A percentile compares a stretch with the other conserved stretches of the same genome.
phyloP scores from a whole-genome alignment of 495 filamentous ascomycete species.

The Neurospora discreta region DNA sequence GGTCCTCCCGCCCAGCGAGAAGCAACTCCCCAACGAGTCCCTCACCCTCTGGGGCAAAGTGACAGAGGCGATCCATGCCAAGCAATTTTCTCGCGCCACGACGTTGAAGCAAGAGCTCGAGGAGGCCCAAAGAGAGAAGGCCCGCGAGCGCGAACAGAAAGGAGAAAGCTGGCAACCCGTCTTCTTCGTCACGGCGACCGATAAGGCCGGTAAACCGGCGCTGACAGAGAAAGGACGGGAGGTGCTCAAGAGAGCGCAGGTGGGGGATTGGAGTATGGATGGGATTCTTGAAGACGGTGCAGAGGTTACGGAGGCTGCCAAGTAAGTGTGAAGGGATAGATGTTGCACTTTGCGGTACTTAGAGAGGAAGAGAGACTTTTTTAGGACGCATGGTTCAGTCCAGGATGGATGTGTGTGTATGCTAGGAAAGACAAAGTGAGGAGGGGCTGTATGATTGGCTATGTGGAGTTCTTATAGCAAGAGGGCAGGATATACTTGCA shows the following conservation, averaged over 20 bases:
- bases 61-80: slow-evolving; percentile 74
- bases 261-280: slow-evolving; percentile 42
- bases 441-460: background rate
- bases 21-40: slow-evolving; percentile 83
- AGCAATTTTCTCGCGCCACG: slow-evolving; percentile 76
- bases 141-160: slow-evolving; percentile 58
- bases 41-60: slow-evolving; percentile 79
- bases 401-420: background rate
- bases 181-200: slow-evolving; percentile 71
- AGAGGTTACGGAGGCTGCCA: background rate
- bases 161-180: slow-evolving; percentile 69
- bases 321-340: background rate
- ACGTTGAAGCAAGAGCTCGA: slow-evolving; percentile 83
- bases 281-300: slow-evolving; percentile 20
- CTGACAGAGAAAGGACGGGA: slow-evolving; percentile 66
- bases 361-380: background rate
- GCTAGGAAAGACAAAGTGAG: background rate
- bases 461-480: background rate
- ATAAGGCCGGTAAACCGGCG: slow-evolving; percentile 64
- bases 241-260: slow-evolving; percentile 58
- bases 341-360: background rate
- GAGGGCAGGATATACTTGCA: background rate
- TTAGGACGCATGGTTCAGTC: too few species aligned
- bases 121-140: slow-evolving; percentile 76
- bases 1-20: slow-evolving; percentile 57